phyloP scores from a whole-genome alignment of 78 protist genomes.

The Protostelium mycophagum region DNA sequence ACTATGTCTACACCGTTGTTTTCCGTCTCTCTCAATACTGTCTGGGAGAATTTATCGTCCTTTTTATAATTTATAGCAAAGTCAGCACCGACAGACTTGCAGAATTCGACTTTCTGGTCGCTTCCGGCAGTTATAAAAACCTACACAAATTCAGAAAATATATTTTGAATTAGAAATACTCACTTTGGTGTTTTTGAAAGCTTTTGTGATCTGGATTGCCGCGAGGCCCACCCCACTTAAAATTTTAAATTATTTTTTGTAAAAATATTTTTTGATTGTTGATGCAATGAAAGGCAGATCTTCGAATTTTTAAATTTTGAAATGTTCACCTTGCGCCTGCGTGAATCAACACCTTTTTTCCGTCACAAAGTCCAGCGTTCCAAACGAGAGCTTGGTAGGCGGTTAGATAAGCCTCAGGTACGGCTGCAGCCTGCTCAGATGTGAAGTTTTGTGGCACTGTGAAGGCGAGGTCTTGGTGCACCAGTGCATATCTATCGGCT shows the following conservation, averaged over 20 bases:
- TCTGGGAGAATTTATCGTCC: slow-evolving; percentile 7
- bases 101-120: slow-evolving; percentile 18
- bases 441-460: slow-evolving; percentile 29
- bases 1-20: slow-evolving; percentile 28
- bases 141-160: neutral
- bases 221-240: slow-evolving; percentile 62
- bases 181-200: slow-evolving; percentile 1
- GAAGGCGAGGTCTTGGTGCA: slow-evolving; percentile 6
- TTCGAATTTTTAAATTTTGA: too few species aligned
- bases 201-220: slow-evolving; percentile 33
- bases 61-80: slow-evolving; percentile 43
- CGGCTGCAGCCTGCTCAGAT: slow-evolving; percentile 58
- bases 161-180: neutral
- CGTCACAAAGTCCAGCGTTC: slow-evolving; percentile 9
- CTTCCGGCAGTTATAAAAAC: slow-evolving; percentile 32
- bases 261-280: neutral
- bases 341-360: slow-evolving; percentile 55
- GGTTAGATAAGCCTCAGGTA: slow-evolving; percentile 76
- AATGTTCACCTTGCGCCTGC: slow-evolving; percentile 63
- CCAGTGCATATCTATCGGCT: neutral
- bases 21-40: neutral
- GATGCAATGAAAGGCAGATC: too few species aligned
- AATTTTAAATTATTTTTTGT: too few species aligned
- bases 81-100: slow-evolving; percentile 28
- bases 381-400: slow-evolving; percentile 58